phyloP scores from a whole-genome alignment of 2,329 filamentous ascomycete genomes.

The Fusarium kyushuense region DNA sequence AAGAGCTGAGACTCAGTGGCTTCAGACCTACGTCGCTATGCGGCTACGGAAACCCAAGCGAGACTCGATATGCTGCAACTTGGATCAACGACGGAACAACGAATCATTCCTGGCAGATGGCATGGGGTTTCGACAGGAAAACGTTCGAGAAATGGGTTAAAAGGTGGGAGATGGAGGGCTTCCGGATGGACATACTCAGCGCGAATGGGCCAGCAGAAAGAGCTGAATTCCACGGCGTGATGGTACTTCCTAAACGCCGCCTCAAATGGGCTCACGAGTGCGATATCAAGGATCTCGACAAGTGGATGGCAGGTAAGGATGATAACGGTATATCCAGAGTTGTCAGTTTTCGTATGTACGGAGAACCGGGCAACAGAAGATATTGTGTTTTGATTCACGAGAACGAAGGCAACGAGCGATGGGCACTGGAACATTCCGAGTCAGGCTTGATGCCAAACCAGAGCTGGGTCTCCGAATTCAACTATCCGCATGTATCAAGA shows the following conservation, averaged over 20 bases:
- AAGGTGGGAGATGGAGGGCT: slow-evolving; percentile 5
- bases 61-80: slow-evolving; percentile 29
- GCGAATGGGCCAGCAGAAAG: slow-evolving; percentile 22
- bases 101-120: slow-evolving; percentile 9
- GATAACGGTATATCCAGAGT: not conserved
- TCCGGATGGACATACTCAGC: slow-evolving; percentile 16
- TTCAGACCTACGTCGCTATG: slow-evolving; percentile 34
- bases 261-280: slow-evolving; percentile 28
- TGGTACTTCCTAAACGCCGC: slow-evolving; percentile 9
- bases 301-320: slow-evolving; percentile 16
- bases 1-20: not conserved
- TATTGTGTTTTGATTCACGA: slow-evolving; percentile 37
- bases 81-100: slow-evolving; percentile 15
- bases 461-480: not conserved
- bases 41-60: slow-evolving; percentile 17
- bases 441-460: not conserved
- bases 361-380: slow-evolving; percentile 13
- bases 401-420: slow-evolving; percentile 33
- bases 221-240: slow-evolving; percentile 28
- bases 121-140: not conserved
- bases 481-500: slow-evolving; percentile 5
- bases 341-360: slow-evolving; percentile 31
- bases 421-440: not conserved
- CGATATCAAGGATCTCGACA: slow-evolving; percentile 2
- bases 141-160: slow-evolving; percentile 28